Base-by-base conservation (phyloP, 73 alveolate species). In the Paramecium pentaurelia region DNA sequence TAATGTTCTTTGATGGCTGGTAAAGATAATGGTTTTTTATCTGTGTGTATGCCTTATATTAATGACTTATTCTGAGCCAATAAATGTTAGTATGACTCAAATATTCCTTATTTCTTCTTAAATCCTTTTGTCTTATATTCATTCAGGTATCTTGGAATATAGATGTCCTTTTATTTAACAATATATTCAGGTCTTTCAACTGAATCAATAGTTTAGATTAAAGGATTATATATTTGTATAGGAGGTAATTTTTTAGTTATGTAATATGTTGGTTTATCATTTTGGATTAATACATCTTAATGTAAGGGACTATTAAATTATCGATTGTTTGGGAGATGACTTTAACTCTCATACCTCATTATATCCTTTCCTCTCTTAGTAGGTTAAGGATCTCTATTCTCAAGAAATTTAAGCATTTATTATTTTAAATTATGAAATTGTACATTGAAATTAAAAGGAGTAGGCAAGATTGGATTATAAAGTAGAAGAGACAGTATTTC, bases 131-230 rank as follows among this genome's bases (percentile, higher is more conserved):
- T 32, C 49, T 80, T 45, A 42, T 32, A 47, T 80, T 80, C 71
- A 60, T 40, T 64, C 27, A 44, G 16, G 14, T 80, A 80, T 80
- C 58, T 40, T 27, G 91, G 91, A 45, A 45, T 25, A 44, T 80
- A 80, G 8, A 80, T 28, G 22, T 80, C 75, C 73, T 80, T 80
- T 47, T 80, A 49, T 80, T 80, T 80, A 27, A 80, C 51, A 18
- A 80, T 80, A 45, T 80, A 80, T 80, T 80, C 91, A 44, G 91
- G 91, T 18, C 91, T 42, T 25, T 80, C 71, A 18, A 80, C 77
- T 20, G 49, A 27, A 40, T 28, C 58, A 45, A 27, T 47, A 7
- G 44, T 27, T 80, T 80, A 22, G 3, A 27, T 47, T 45, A 80
- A 27, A 80, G 91, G 91, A 45, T 80, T 80, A 25, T 80, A 80